phyloP scores from a whole-genome alignment of 768 basidiomycete genomes.

The Agaricus sinodeliciosus region DNA sequence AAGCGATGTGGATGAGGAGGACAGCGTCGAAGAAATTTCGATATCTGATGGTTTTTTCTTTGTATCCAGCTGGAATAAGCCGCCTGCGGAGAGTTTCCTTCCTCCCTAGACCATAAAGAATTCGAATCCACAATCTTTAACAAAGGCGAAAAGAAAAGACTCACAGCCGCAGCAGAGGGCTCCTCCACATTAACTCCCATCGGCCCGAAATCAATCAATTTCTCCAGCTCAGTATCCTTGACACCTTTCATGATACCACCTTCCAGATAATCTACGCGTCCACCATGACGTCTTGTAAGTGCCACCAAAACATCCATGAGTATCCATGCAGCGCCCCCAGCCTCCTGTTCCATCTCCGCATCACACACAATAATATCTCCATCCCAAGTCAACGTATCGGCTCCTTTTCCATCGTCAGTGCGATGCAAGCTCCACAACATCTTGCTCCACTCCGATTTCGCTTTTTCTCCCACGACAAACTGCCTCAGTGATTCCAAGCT shows the following conservation, averaged over 20 bases:
- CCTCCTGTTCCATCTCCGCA: constrained; percentile 62
- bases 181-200: constrained; percentile 20
- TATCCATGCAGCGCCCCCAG: constrained; percentile 59
- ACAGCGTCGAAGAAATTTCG: constrained; percentile 37
- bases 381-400: constrained; percentile 43
- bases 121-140: not conserved
- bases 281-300: constrained; percentile 38
- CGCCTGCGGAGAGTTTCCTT: constrained; percentile 17
- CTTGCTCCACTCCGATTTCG: constrained; percentile 53
- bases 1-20: constrained; percentile 22
- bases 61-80: constrained; percentile 69
- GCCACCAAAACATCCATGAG: constrained; percentile 58
- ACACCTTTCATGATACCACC: constrained; percentile 65
- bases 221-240: constrained; percentile 48
- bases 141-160: not conserved
- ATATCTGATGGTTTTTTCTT: constrained; percentile 49
- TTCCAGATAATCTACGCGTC: constrained; percentile 59
- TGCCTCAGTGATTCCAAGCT: constrained; percentile 65
- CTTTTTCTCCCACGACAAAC: constrained; percentile 76
- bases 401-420: constrained; percentile 25
- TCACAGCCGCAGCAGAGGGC: not conserved
- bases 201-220: constrained; percentile 38
- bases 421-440: constrained; percentile 3
- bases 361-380: constrained; percentile 73
- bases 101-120: not conserved